Evolutionary conservation across 768 basidiomycete genomes (phyloP), one percentile per base, ranked within the genome.

Genomic region (Suillus paluster): DNA sequence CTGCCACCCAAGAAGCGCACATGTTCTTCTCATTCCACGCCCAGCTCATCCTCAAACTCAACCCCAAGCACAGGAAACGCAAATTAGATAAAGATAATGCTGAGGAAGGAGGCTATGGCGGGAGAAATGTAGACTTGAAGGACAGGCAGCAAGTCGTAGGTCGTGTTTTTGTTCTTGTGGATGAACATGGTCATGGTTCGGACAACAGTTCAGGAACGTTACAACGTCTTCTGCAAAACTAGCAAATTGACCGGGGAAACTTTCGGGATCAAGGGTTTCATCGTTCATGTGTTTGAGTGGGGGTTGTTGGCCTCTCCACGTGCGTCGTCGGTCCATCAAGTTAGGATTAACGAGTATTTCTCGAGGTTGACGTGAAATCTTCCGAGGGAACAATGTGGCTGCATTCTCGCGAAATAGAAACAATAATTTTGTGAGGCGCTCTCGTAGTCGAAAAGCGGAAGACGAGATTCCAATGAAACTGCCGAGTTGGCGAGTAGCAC

Each of bases 381-480:
- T 83, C 54, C 81, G 77, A 41, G 84, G 84, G 61, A 85, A 81
- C 19, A 86, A 73, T 41, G 80, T 81, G 25, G 85, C 83, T n/a
- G 84, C 84, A 59, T 85, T 85, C 64, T 84, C 82, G 45, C 81
- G 80, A 67, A 86, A 84, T 33, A 85, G 72, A 61, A 78, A 82
- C 33, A 82, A 68, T 10, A 85, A 78, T 61, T 83, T 82, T 5
- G 81, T 77, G 33, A 86, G 75, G 11, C 84, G 81, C 57, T 84
- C 78, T 4, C 84, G 79, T 25, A 85, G 71, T 60, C 79, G 78
- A 68, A 80, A 83, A 1, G 84, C 80, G 11, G 85, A 86, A 10
- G 83, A 84, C 14, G 86, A 73, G 46, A 86, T 82, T 8, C 84
- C 84, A 39, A 86, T 81, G 0, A 83, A 85, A 59, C 82, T 83